phyloP scores from a whole-genome alignment of 2,329 filamentous ascomycete species.

The Sporothrix globosa region DNA sequence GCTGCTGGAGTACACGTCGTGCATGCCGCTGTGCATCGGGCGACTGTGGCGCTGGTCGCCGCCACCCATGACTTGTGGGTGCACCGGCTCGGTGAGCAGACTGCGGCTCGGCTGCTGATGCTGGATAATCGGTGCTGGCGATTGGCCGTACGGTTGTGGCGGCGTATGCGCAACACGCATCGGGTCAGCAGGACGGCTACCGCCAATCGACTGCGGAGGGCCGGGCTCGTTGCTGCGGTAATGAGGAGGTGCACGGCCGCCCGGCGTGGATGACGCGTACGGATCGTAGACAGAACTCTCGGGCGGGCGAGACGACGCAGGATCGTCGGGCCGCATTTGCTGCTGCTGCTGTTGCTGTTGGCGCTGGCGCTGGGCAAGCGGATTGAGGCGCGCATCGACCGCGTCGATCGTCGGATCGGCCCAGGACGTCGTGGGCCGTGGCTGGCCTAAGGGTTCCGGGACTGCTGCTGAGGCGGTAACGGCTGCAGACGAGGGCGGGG shows the following conservation, averaged over 20 bases:
- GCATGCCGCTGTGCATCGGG: constrained; percentile 35
- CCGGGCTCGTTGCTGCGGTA: constrained; percentile 24
- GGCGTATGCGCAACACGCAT: constrained; percentile 17
- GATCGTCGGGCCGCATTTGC: background rate
- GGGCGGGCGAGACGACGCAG: constrained; percentile 24
- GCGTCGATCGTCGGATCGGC: constrained; percentile 31
- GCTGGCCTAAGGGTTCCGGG: constrained; percentile 34
- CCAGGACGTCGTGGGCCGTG: constrained; percentile 35
- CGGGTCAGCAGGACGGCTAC: background rate
- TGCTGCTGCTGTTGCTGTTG: constrained; percentile 22
- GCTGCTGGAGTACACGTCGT: constrained; percentile 25
- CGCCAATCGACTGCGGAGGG: background rate
- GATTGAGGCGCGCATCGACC: constrained; percentile 42
- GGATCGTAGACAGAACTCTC: constrained; percentile 31
- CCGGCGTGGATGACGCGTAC: constrained; percentile 21
- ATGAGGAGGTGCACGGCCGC: constrained; percentile 22
- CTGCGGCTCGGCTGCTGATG: constrained; percentile 33
- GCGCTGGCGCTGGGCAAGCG: constrained; percentile 43
- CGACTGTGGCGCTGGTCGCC: constrained; percentile 46
- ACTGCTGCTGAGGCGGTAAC: constrained; percentile 16
- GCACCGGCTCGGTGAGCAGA: constrained; percentile 34
- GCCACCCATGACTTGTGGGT: constrained; percentile 35
- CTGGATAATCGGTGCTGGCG: background rate
- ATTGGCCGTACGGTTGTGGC: constrained; percentile 26
- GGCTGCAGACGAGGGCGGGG: constrained; percentile 38